Evolutionary conservation across 2,329 filamentous ascomycete species (phyloP), one percentile per base, ranked within the genome.

Genomic region (Cordyceps cateniannulata): DNA sequence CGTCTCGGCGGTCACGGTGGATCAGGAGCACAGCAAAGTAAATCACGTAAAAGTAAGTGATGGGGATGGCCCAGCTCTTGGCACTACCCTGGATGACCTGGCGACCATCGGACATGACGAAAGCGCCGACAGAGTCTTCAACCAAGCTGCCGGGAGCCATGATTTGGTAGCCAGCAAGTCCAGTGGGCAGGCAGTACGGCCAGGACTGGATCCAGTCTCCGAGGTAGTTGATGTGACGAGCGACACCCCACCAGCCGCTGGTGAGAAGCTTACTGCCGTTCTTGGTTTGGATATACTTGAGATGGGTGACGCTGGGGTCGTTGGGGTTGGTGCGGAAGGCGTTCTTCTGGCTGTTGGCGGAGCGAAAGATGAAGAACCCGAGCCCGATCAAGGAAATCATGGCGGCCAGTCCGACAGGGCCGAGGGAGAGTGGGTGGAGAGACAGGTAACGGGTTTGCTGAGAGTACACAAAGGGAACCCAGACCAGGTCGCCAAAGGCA

Each of bases 341-440:
- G 76, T 97, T 96, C 85, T 98, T 98, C 77, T 97, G 87, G 74
- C 85, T 91, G 81, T 98, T 98, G 71, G 91, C 86, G n/a, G 88
- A 81, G 62, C 93, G 92, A 86, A 98, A 98, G 72, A 96, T 92
- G 72, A 84, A 88, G 76, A 93, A 96, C n/a, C 91, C 93, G 1
- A 83, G 70, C 0, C 79, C 79, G 59, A 93, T 86, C 16, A 96
- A 80, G 4, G 80, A 81, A 29, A 90, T 73, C 54, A 95, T 87
- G 10, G 79, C 81, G 1, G 81, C 75, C 16, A 91, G 79, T 12
- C 89, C 90, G 16, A 78, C 68, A 40, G 84, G 77, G 1, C 92
- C 92, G 6, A 98, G 86, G n/a, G 87, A 81, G 16, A 92, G 78
- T 0, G 93, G 93, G 73, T 96, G 89, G 12, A 89, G 81, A 1